Percentiles rank a stretch among this genome's conserved stretches.
These are phyloP conservation scores for Pseudogymnoascus sp. DNA, from an alignment of 2,329 filamentous ascomycete genomes.

Conservation along the genomic window DNA sequence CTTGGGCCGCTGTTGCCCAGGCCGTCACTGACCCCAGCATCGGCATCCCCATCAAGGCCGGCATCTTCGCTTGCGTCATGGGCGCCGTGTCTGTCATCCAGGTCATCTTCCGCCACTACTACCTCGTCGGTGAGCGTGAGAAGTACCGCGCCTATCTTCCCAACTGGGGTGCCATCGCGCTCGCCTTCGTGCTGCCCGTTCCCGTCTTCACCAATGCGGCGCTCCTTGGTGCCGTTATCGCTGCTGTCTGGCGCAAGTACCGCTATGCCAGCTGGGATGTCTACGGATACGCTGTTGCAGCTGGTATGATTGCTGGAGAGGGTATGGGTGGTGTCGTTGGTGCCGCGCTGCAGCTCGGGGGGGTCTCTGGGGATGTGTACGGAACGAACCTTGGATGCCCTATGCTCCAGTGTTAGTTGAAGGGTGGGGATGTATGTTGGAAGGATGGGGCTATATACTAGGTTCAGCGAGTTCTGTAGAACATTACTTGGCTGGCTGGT, in stretches of 20 bases:
- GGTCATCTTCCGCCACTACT: constrained; percentile 46
- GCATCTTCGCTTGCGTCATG: constrained; percentile 50
- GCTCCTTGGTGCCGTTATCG: constrained; percentile 44
- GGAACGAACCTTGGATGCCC: constrained; percentile 30
- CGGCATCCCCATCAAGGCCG: constrained; percentile 44
- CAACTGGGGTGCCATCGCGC: constrained; percentile 53
- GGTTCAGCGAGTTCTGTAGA: neutral
- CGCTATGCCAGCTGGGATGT: constrained; percentile 45
- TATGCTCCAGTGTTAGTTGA: constrained; percentile 1
- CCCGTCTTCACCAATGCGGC: constrained; percentile 51
- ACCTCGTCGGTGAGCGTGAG: constrained; percentile 42
- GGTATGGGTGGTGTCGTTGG: constrained; percentile 56
- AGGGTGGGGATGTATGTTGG: neutral
- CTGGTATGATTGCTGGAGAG: constrained; percentile 54
- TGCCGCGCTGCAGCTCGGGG: constrained; percentile 32
- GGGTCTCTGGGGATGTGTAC: constrained; percentile 27
- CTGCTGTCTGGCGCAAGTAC: constrained; percentile 46
- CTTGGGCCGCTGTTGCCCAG: constrained; percentile 57
- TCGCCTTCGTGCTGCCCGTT: constrained; percentile 49
- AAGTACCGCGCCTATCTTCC: constrained; percentile 48
- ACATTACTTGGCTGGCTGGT: neutral
- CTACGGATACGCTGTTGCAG: constrained; percentile 50
- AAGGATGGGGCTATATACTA: neutral
- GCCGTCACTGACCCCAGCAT: constrained; percentile 50
- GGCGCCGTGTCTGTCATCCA: constrained; percentile 41